Evolutionary conservation across 306 rosid genomes (phyloP).

Genomic region (Fragaria ananassa): DNA sequence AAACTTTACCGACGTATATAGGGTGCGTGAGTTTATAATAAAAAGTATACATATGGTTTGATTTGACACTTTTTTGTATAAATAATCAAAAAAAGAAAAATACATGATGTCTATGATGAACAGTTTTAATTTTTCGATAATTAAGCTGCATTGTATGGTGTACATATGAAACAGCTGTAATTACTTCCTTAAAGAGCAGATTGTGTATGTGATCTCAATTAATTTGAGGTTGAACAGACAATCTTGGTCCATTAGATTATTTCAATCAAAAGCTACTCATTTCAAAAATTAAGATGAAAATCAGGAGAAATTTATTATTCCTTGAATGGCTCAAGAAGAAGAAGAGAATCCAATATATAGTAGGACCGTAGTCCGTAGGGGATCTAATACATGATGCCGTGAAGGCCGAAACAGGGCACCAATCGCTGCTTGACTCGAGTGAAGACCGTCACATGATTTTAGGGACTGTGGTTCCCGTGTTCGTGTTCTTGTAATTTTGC

Average conservation of each 20-base stretch:
- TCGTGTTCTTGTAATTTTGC: background rate
- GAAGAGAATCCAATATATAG: background rate
- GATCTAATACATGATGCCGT: background rate
- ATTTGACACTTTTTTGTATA: background rate
- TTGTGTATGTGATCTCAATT: background rate
- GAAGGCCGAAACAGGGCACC: background rate
- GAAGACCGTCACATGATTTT: background rate
- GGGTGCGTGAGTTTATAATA: too few relatives aligned
- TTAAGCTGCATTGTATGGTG: too few relatives aligned
- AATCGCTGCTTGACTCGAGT: background rate
- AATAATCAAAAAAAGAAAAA: too few relatives aligned
- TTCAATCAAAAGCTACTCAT: background rate
- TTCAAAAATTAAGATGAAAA: background rate
- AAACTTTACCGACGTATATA: too few relatives aligned
- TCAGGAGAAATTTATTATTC: background rate
- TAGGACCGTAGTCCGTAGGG: background rate
- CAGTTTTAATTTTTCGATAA: too few relatives aligned
- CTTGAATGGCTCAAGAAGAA: slow-evolving; percentile 24
- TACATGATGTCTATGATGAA: too few relatives aligned
- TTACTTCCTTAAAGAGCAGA: background rate
- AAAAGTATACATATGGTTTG: background rate
- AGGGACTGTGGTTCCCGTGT: background rate
- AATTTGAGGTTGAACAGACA: background rate
- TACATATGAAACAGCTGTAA: background rate
- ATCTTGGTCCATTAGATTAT: background rate